These are phyloP conservation scores for Linnemannia exigua DNA, from an alignment of 192 early-diverging fungal species.

Conservation along the genomic window DNA sequence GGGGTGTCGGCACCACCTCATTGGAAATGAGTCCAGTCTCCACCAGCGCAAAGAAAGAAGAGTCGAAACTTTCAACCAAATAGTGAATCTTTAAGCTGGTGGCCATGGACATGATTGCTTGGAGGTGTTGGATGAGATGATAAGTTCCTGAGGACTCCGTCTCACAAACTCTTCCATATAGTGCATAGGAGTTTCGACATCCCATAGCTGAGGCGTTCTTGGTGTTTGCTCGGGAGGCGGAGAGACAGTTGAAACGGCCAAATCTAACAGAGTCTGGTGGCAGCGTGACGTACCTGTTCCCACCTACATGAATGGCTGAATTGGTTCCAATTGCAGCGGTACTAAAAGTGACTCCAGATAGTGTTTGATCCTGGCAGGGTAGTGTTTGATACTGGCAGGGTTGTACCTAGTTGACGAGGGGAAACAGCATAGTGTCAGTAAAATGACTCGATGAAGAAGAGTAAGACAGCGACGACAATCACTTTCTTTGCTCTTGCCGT, in stretches of 20 bases:
- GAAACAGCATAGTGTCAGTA: neutral
- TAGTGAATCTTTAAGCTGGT: neutral
- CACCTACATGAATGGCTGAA: neutral
- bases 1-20: neutral
- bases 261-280: neutral
- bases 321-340: neutral
- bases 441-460: neutral
- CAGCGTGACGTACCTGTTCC: neutral
- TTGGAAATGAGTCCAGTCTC: neutral
- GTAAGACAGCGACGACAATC: neutral
- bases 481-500: constrained; percentile 5
- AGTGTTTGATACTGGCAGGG: constrained; percentile 16
- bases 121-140: neutral
- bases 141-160: neutral
- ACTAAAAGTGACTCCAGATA: neutral
- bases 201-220: neutral
- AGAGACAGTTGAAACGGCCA: neutral
- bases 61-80: constrained; percentile 4
- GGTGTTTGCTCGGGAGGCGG: neutral
- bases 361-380: constrained; percentile 17
- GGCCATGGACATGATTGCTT: neutral
- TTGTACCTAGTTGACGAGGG: neutral
- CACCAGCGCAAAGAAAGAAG: constrained; percentile 17
- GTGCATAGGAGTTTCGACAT: neutral
- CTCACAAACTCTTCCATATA: neutral